Evolutionary conservation across 202 grass and related monocot species (phyloP), one percentile per base, ranked within the genome.

Genomic region (Musa balbisiana): DNA sequence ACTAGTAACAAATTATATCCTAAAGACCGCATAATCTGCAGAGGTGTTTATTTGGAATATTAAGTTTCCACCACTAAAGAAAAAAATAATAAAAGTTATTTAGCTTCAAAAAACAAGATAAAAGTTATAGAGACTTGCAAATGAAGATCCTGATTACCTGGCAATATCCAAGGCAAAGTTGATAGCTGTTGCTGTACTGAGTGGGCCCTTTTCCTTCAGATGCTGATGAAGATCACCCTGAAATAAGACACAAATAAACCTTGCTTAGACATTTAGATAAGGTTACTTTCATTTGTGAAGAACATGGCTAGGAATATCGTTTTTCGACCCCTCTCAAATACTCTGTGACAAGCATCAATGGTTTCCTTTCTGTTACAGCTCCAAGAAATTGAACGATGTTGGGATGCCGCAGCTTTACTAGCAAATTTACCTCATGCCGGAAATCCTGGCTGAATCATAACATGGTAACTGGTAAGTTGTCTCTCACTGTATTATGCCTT

Each of bases 311-410:
- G 13, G 1, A 29, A 76, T 64, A 84, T 52, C 52, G 77, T 82
- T 85, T 78, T 53, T 84, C 3, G 83, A 99, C 95, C 83, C 91
- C 95, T 87, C 91, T 86, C 10, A 99, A 67, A 75, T 91, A 99
- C 65, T 99, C 95, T 4, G 95, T 99, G 49, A 99, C 51, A 76
- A 99, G 91, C 95, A 99, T 95, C 65, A 99, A 80, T 76, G 95
- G 95, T 70, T 95, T 99, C 74, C 82, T 99, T 77, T 99, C 91
- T 15, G 95, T 99, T 24, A 94, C 95, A 80, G 95, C 95, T 77
- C 95, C 95, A 87, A 99, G 95, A 82, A 99, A 99, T 79, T 99
- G 95, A 58, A 99, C 95, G 79, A 99, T 88, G 85, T 99, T 99
- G 81, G 95, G 95, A 92, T 99, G 95, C 25, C 95, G 88, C 77